These are phyloP conservation scores for Pyrenula massariospora DNA, from an alignment of 495 filamentous ascomycete species.

Conservation along the genomic window DNA sequence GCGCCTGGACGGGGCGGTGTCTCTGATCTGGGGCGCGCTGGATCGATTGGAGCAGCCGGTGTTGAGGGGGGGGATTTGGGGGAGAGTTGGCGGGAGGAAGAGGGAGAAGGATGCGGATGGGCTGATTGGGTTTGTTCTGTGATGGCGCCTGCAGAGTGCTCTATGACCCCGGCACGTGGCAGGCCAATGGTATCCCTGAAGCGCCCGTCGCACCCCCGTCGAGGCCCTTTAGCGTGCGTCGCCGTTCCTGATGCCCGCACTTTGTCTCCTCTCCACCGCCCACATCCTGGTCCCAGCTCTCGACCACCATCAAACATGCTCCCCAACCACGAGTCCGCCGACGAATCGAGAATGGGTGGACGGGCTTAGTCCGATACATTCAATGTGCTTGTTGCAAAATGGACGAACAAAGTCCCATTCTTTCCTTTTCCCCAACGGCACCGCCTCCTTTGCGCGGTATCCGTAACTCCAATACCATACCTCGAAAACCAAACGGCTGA, in stretches of 20 bases:
- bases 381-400: no score
- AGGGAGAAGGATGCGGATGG: neutral
- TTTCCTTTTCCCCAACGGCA: no score
- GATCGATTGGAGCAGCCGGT: neutral
- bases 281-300: neutral
- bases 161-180: neutral
- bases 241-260: neutral
- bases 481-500: no score
- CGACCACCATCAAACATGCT: no score
- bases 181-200: neutral
- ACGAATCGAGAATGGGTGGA: no score
- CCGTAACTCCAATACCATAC: no score
- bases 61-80: no score
- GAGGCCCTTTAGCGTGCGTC: neutral
- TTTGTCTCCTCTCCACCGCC: no score
- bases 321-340: no score
- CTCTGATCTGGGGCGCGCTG: neutral
- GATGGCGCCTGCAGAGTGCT: neutral
- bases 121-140: neutral
- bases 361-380: no score
- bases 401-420: no score
- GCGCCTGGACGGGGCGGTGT: neutral
- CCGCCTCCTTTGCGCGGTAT: neutral
- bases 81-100: no score
- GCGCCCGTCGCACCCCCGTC: neutral